Conservation (phyloP, 371 early-diverging fungal species). For the Rhizopus delemar region DNA sequence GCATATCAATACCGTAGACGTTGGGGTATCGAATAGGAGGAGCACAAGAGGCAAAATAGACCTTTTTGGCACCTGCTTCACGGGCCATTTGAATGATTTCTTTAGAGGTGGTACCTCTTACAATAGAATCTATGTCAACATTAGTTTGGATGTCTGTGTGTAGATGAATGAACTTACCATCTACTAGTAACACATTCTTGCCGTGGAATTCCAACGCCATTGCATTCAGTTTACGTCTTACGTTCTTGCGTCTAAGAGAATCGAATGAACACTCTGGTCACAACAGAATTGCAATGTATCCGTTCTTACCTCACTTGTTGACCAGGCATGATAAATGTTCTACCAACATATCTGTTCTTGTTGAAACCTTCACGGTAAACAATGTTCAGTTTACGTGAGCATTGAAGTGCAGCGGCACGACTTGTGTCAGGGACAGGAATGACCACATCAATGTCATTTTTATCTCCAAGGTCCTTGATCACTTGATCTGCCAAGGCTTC, state of each 20-base stretch:
- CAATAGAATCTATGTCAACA: constrained; percentile 82
- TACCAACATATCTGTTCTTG: constrained; percentile 97
- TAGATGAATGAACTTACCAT: constrained; percentile 60
- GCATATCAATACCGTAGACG: constrained; percentile 99
- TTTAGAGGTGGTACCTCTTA: constrained; percentile 95
- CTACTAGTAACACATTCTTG: constrained; percentile 95
- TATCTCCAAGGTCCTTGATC: constrained; percentile 61
- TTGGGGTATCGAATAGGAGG: constrained; percentile 95
- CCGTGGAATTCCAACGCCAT: constrained; percentile 94
- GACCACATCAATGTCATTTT: constrained; percentile 92
- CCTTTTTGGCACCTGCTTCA: constrained; percentile 96
- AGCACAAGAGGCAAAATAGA: constrained; percentile 96
- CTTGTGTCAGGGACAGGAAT: constrained; percentile 98
- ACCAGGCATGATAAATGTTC: constrained; percentile 99
- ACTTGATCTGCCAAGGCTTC: constrained; percentile 90
- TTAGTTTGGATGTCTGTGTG: neutral
- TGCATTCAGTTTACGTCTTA: constrained; percentile 96
- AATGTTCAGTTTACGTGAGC: constrained; percentile 81
- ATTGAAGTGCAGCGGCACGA: constrained; percentile 91
- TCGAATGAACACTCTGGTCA: constrained; percentile 6
- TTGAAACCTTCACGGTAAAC: constrained; percentile 97
- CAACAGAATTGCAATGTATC: neutral
- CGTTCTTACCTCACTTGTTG: constrained; percentile 64
- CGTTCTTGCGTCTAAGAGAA: constrained; percentile 74
- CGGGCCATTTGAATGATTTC: constrained; percentile 98